A percentile compares a stretch with the other conserved stretches of the same genome.
These are phyloP conservation scores for Paraphaeosphaeria sporulosa DNA, from an alignment of 2,329 filamentous ascomycete genomes.

Conservation along the genomic window DNA sequence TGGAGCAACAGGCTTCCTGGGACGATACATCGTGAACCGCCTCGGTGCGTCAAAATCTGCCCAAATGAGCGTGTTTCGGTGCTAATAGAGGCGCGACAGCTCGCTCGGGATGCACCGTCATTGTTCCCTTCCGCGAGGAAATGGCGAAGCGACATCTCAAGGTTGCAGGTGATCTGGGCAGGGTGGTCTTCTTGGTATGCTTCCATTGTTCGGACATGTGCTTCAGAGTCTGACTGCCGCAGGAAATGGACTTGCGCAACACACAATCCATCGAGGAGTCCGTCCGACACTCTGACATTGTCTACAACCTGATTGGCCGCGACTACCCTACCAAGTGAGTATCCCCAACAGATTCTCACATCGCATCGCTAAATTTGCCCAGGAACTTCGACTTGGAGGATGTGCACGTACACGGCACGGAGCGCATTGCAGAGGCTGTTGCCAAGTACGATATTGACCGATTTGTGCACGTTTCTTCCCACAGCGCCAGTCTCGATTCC, in stretches of 20 bases:
- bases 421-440: constrained; percentile 90
- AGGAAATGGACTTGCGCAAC: constrained; percentile 96
- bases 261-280: constrained; percentile 95
- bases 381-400: constrained; percentile 94
- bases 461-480: constrained; percentile 95
- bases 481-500: constrained; percentile 84
- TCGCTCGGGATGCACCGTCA: constrained; percentile 90
- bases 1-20: constrained; percentile 93
- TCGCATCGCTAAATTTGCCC: not conserved
- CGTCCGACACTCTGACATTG: constrained; percentile 94
- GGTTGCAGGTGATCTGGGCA: constrained; percentile 91
- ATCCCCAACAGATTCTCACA: not conserved
- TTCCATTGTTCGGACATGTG: not conserved
- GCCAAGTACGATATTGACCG: constrained; percentile 98
- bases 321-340: constrained; percentile 93
- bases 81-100: constrained; percentile 62
- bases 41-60: constrained; percentile 66
- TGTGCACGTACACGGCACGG: constrained; percentile 89
- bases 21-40: constrained; percentile 96
- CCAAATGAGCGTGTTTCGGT: not conserved
- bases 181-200: constrained; percentile 82
- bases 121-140: constrained; percentile 94
- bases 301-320: constrained; percentile 94
- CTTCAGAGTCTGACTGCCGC: constrained; percentile 21
- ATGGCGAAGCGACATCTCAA: constrained; percentile 98